phyloP scores from a whole-genome alignment of 208 protist species.

The Angomonas ambiguus region DNA sequence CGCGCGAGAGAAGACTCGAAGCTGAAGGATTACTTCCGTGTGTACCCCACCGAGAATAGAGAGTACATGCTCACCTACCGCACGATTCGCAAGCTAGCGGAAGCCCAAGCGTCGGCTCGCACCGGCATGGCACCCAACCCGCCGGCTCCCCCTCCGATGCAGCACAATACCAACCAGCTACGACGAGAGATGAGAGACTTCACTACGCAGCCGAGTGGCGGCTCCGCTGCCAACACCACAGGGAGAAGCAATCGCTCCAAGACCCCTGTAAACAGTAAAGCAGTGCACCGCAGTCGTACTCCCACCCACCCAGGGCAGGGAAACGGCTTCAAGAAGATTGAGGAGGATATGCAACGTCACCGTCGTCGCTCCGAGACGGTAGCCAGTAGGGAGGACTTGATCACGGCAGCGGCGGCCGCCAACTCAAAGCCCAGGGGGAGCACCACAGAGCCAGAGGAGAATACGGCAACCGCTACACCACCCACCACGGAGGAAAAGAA shows the following conservation, averaged over 20 bases:
- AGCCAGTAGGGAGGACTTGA: neutral
- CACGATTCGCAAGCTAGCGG: slow-evolving; percentile 39
- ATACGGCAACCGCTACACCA: neutral
- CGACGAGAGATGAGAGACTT: slow-evolving; percentile 9
- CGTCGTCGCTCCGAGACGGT: neutral
- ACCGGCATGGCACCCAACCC: neutral
- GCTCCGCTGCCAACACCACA: neutral
- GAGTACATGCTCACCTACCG: slow-evolving; percentile 72
- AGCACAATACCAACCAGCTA: slow-evolving; percentile 3
- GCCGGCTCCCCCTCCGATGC: neutral
- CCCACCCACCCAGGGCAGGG: neutral
- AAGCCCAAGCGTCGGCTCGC: neutral
- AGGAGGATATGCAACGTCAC: slow-evolving; percentile 19
- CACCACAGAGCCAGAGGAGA: neutral
- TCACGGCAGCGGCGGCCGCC: neutral
- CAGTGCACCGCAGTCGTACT: neutral
- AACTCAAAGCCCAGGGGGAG: neutral
- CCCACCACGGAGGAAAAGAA: neutral
- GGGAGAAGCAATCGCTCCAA: neutral
- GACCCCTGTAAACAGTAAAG: neutral
- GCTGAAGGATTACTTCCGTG: slow-evolving; percentile 69
- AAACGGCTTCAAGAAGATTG: slow-evolving; percentile 20
- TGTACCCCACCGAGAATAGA: slow-evolving; percentile 66
- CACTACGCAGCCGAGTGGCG: neutral
- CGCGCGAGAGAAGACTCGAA: slow-evolving; percentile 68